Evolutionary conservation across 495 filamentous ascomycete species (phyloP).

Genomic region (Cenococcum geophilum): DNA sequence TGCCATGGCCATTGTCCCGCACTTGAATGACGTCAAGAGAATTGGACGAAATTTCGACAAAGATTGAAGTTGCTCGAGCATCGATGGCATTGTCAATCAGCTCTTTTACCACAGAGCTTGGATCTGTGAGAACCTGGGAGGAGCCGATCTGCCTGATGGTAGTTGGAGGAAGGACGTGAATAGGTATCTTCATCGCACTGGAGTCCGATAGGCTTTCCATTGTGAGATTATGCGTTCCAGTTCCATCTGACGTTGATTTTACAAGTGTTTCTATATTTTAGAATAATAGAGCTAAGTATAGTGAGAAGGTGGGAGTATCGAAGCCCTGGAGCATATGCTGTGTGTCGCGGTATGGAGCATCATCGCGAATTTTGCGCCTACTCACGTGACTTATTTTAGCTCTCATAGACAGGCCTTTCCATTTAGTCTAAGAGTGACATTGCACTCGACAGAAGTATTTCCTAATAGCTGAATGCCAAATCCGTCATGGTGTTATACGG

Average conservation of each 20-base stretch:
- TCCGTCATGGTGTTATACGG: too few relatives aligned
- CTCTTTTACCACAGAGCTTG: constrained; percentile 76
- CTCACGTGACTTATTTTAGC: background rate
- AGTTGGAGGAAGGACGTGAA: constrained; percentile 58
- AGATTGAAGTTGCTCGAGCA: constrained; percentile 64
- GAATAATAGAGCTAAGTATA: too few relatives aligned
- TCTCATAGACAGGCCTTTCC: too few relatives aligned
- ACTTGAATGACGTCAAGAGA: constrained; percentile 73
- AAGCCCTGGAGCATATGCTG: too few relatives aligned
- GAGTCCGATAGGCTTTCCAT: background rate
- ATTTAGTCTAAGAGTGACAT: too few relatives aligned
- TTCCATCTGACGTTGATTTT: background rate
- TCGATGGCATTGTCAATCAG: constrained; percentile 89
- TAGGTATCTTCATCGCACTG: constrained; percentile 45
- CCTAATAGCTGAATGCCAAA: too few relatives aligned
- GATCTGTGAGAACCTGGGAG: constrained; percentile 62
- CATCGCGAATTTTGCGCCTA: constrained; percentile 1
- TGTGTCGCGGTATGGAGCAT: background rate
- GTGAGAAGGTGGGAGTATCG: too few relatives aligned
- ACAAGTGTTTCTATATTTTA: too few relatives aligned
- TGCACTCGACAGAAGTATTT: too few relatives aligned
- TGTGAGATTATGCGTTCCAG: background rate
- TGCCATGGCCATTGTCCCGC: constrained; percentile 84
- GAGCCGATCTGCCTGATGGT: constrained; percentile 66
- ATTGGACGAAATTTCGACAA: constrained; percentile 68